Evolutionary conservation across 148 eudicot genomes (phyloP).

Genomic region (Rhododendron simsii): DNA sequence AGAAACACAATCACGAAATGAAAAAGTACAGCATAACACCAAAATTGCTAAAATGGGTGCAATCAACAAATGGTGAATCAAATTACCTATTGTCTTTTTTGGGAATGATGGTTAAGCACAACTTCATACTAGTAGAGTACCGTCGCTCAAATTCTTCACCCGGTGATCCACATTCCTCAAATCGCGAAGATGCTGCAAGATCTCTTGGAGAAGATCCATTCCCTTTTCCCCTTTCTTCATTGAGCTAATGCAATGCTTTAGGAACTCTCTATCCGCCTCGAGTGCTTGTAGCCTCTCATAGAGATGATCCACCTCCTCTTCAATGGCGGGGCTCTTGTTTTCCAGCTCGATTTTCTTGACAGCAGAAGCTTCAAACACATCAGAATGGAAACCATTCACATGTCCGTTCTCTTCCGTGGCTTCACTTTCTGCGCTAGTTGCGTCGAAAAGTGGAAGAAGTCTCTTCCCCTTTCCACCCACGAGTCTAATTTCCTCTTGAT

Average conservation of each 20-base stretch:
- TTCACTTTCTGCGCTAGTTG: conserved; percentile 39
- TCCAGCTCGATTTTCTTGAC: conserved; percentile 40
- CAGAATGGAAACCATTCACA: conserved; percentile 18
- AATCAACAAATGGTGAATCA: neutral
- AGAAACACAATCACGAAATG: conserved; percentile 1
- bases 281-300: conserved; percentile 80
- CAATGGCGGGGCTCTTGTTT: conserved; percentile 52
- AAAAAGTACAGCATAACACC: neutral
- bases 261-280: conserved; percentile 79
- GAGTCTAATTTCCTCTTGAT: conserved; percentile 33
- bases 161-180: conserved; percentile 63
- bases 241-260: conserved; percentile 86
- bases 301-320: conserved; percentile 76
- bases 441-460: conserved; percentile 80
- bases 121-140: neutral
- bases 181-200: conserved; percentile 76
- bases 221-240: conserved; percentile 96
- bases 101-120: neutral
- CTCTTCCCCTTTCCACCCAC: conserved; percentile 60
- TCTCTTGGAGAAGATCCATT: conserved; percentile 81
- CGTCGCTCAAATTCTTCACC: conserved; percentile 21
- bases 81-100: conserved; percentile 5
- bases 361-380: neutral
- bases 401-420: conserved; percentile 20
- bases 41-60: neutral